Base-by-base conservation (phyloP, 306 rosid genomes). In the Lupinus albus region DNA sequence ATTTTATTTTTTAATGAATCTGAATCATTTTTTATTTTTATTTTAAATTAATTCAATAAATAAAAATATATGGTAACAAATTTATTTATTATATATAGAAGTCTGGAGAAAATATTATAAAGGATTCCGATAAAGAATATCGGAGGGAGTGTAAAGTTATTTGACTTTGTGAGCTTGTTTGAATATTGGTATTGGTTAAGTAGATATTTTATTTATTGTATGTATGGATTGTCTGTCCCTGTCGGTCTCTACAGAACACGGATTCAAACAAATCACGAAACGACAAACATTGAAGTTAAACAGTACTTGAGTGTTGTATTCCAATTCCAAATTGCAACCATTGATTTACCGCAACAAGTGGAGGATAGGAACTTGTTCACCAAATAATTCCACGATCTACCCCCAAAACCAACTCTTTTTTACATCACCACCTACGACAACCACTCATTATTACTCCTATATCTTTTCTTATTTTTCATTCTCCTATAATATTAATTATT, bases 281-380 rank as follows among this genome's bases (percentile, higher is more conserved):
- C 87, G 87, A 80, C 91, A 78, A 73, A 1, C 77, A 33, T 20
- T 2, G 21, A 49, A 72, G 73, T 35, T 25, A 45, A 35, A 10
- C 54, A 56, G 61, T 15, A 17, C 12, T 39, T 13, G 11, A 45
- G 39, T 62, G 58, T 77, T 32, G 30, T 15, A 58, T 13, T 45
- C 41, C 55, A 14, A 54, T 41, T 30, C 71, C 49, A 54, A 45
- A 67, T 49, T 47, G 74, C 41, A 59, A 46, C 76, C 71, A 61
- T n/a, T 17, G n/a, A n/a, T n/a, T n/a, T 48, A 38, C 21, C 53
- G 7, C 15, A 66, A 55, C 72, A 71, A 20, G 80, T 77, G 73
- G 76, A 77, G 33, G 33, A 13, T 72, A 35, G 13, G 46, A 78
- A 73, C 85, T 86, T 84, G 68, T 56, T 56, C 77, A 25, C 42